phyloP scores from a whole-genome alignment of 2,329 filamentous ascomycete species.

The Cordyceps cicadae region DNA sequence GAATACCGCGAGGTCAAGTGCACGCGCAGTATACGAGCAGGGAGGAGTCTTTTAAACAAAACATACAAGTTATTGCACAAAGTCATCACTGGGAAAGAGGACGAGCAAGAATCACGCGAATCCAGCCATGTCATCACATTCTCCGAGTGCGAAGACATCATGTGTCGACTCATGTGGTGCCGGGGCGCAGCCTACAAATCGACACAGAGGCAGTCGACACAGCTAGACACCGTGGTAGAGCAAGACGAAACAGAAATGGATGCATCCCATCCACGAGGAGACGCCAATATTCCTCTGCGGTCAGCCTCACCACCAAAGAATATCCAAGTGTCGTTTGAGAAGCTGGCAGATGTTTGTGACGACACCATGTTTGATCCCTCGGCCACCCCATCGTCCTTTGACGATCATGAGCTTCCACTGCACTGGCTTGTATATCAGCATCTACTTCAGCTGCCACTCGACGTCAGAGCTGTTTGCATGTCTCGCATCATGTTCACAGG shows the following conservation, averaged over 20 bases:
- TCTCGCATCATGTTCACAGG: constrained; percentile 81
- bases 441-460: constrained; percentile 67
- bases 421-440: constrained; percentile 68
- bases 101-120: constrained; percentile 21
- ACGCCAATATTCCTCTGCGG: constrained; percentile 33
- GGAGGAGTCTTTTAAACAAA: constrained; percentile 60
- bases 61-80: constrained; percentile 54
- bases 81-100: constrained; percentile 22
- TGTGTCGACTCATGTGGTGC: constrained; percentile 73
- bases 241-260: constrained; percentile 44
- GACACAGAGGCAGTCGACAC: constrained; percentile 30
- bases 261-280: constrained; percentile 15
- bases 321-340: constrained; percentile 59
- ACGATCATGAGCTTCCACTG: constrained; percentile 79
- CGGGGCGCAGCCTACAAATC: constrained; percentile 24
- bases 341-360: constrained; percentile 67
- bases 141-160: constrained; percentile 73
- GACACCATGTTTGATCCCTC: constrained; percentile 59
- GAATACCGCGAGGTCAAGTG: constrained; percentile 78
- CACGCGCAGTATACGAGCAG: constrained; percentile 64
- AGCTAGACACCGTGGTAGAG: constrained; percentile 44
- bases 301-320: constrained; percentile 44
- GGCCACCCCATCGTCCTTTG: constrained; percentile 49
- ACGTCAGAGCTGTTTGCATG: constrained; percentile 80
- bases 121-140: constrained; percentile 48